Evolutionary conservation across 2,329 filamentous ascomycete genomes (phyloP).

Genomic region (Fusarium sp.): DNA sequence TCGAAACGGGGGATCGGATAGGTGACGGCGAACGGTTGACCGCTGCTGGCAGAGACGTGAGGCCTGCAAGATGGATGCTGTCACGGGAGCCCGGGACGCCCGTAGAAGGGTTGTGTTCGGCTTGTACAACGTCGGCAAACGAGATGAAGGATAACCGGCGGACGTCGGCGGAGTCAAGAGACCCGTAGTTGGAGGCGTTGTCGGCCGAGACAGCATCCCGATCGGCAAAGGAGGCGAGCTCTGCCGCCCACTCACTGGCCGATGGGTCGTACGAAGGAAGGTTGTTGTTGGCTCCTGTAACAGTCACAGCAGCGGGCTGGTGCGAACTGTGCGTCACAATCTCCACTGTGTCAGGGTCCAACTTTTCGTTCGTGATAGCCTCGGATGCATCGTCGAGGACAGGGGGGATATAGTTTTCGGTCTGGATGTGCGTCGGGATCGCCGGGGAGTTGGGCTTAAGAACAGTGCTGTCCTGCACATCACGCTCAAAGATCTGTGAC

Average conservation of each 20-base stretch:
- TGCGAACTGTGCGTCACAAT: slow-evolving; percentile 91
- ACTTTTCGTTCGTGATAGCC: slow-evolving; percentile 88
- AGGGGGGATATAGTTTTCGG: slow-evolving; percentile 93
- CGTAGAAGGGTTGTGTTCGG: slow-evolving; percentile 78
- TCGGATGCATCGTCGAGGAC: slow-evolving; percentile 92
- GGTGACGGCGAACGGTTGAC: slow-evolving; percentile 84
- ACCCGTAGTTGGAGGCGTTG: slow-evolving; percentile 81
- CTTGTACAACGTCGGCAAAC: slow-evolving; percentile 94
- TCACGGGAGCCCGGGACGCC: slow-evolving; percentile 72
- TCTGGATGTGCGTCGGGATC: slow-evolving; percentile 94
- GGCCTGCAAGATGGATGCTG: slow-evolving; percentile 77
- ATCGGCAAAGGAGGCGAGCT: slow-evolving; percentile 69
- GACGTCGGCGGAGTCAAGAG: slow-evolving; percentile 82
- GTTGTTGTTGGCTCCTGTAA: slow-evolving; percentile 65
- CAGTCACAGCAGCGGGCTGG: slow-evolving; percentile 81
- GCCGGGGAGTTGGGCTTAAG: slow-evolving; percentile 82
- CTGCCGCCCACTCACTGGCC: slow-evolving; percentile 70
- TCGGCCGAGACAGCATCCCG: slow-evolving; percentile 66
- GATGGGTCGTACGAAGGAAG: slow-evolving; percentile 59
- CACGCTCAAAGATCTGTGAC: slow-evolving; percentile 92
- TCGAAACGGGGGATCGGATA: slow-evolving; percentile 83
- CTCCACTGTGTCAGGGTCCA: slow-evolving; percentile 92
- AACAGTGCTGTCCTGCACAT: slow-evolving; percentile 85
- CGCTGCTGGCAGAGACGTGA: slow-evolving; percentile 71
- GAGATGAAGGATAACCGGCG: slow-evolving; percentile 94